Evolutionary conservation across 2,329 filamentous ascomycete genomes (phyloP).

Genomic region (Westerdykella aurantiaca): DNA sequence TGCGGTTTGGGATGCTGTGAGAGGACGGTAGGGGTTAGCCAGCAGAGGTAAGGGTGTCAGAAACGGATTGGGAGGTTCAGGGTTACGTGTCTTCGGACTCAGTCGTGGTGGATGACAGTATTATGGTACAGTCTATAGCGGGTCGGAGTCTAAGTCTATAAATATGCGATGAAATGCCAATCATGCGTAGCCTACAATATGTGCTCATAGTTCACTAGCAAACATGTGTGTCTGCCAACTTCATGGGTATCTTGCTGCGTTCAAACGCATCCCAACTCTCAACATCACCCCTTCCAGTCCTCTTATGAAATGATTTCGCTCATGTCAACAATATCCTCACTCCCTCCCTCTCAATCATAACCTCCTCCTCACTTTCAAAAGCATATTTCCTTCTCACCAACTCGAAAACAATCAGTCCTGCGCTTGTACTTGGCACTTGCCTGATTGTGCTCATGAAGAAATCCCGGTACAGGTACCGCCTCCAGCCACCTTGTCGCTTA

Average conservation of each 20-base stretch:
- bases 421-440: conserved; percentile 71
- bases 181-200: no score
- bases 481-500: conserved; percentile 51
- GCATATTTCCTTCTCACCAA: conserved; percentile 68
- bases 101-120: no score
- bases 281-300: neutral
- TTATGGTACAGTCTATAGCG: no score
- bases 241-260: neutral
- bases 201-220: no score
- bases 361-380: conserved; percentile 50
- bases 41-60: no score
- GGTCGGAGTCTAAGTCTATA: no score
- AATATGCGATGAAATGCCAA: no score
- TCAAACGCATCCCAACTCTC: neutral
- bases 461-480: conserved; percentile 62
- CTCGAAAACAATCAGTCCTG: conserved; percentile 74
- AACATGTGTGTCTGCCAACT: no score
- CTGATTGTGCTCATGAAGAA: conserved; percentile 68
- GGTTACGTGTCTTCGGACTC: no score
- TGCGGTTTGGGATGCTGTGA: no score
- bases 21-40: no score
- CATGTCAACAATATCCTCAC: conserved; percentile 61
- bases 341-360: conserved; percentile 52
- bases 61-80: no score
- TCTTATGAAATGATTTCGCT: neutral